These are phyloP conservation scores for Wallacemonas collosoma DNA, from an alignment of 208 protist genomes.

Conservation along the genomic window DNA sequence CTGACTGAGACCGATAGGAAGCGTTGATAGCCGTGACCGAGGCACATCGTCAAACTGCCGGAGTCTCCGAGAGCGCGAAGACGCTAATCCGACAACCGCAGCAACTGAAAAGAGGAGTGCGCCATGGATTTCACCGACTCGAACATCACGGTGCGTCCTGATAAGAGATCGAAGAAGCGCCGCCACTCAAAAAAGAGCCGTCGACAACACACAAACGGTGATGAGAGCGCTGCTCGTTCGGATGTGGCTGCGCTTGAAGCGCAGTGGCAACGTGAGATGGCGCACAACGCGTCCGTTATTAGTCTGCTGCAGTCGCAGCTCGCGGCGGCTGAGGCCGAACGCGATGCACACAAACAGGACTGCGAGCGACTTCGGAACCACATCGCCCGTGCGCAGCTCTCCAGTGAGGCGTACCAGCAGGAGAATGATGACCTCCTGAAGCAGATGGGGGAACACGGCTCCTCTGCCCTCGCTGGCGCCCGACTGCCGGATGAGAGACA, in stretches of 20 bases:
- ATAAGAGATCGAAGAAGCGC: not conserved
- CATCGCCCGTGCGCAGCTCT: conserved; percentile 5
- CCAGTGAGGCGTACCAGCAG: conserved; percentile 14
- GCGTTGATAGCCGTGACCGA: too few species aligned
- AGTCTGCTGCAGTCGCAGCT: conserved; percentile 4
- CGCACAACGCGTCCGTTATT: not conserved
- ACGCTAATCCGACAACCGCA: not conserved
- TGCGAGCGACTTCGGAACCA: conserved; percentile 6
- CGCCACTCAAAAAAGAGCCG: not conserved
- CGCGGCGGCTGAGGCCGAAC: not conserved
- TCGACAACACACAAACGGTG: not conserved
- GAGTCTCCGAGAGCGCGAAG: too few species aligned
- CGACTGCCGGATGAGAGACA: not conserved
- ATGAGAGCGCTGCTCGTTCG: not conserved
- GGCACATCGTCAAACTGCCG: too few species aligned
- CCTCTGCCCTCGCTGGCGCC: not conserved
- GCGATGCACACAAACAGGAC: conserved; percentile 1
- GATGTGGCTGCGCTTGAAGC: not conserved
- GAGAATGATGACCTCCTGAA: conserved; percentile 19
- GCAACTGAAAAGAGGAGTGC: not conserved
- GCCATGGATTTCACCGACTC: too few species aligned
- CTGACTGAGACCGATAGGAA: too few species aligned
- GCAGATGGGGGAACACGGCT: not conserved
- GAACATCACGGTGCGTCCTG: not conserved
- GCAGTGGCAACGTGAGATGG: not conserved